These are phyloP conservation scores for Carpinus viminea DNA, from an alignment of 306 rosid species.

Conservation along the genomic window DNA sequence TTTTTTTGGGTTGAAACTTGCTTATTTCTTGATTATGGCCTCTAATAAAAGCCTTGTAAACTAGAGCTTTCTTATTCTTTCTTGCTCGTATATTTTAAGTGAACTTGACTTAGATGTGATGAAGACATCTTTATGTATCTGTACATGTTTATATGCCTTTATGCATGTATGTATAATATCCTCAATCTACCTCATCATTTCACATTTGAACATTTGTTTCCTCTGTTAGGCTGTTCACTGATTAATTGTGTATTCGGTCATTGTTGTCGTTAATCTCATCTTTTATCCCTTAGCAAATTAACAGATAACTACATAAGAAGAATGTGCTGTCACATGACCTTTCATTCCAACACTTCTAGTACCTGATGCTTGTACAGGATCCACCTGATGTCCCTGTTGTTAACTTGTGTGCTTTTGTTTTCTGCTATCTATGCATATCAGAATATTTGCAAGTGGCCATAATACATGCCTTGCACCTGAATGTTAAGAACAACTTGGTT, in stretches of 20 bases:
- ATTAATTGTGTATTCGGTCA: not conserved
- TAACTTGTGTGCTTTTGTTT: slow-evolving; percentile 86
- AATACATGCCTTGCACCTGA: slow-evolving; percentile 68
- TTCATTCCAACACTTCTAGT: slow-evolving; percentile 30
- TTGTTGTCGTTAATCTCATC: not conserved
- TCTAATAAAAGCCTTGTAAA: not conserved
- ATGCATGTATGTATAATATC: not conserved
- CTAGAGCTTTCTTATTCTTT: not conserved
- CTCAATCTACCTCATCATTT: not conserved
- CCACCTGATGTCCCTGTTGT: slow-evolving; percentile 81
- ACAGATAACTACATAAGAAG: not conserved
- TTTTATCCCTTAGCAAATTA: not conserved
- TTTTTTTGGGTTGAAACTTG: not conserved
- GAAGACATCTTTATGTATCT: not conserved
- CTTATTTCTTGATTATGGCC: not conserved
- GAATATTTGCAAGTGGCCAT: slow-evolving; percentile 74
- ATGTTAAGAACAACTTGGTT: slow-evolving; percentile 69
- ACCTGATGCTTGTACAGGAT: slow-evolving; percentile 63
- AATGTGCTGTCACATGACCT: not conserved
- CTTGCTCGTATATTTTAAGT: not conserved
- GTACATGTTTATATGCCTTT: not conserved
- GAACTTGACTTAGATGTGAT: not conserved
- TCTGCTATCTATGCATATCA: slow-evolving; percentile 87
- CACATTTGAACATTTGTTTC: not conserved
- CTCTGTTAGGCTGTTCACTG: not conserved